phyloP scores from a whole-genome alignment of 257 asterid genomes.

The Paulownia fortunei region DNA sequence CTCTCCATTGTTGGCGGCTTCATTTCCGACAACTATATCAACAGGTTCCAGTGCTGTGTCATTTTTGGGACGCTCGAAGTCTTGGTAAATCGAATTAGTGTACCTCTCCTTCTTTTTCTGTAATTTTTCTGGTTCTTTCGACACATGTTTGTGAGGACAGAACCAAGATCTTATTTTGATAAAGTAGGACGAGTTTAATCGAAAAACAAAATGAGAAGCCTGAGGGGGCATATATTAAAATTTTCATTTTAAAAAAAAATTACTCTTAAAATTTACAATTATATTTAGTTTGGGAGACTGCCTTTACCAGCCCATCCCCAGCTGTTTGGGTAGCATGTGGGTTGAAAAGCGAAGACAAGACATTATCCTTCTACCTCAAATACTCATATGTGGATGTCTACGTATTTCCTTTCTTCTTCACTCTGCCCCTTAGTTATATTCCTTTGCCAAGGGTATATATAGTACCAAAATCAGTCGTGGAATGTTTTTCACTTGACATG shows the following conservation, averaged over 20 bases:
- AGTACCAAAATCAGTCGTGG: constrained; percentile 33
- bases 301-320: constrained; percentile 26
- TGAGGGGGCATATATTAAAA: too few species aligned
- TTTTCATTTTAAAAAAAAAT: not conserved
- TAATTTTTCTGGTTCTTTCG: not conserved
- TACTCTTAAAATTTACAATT: not conserved
- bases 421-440: too few species aligned
- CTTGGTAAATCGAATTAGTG: constrained; percentile 35
- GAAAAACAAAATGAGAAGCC: not conserved
- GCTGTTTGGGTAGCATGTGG: constrained; percentile 40
- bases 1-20: constrained; percentile 68
- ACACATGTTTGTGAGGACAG: not conserved
- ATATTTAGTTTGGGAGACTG: constrained; percentile 8
- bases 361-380: not conserved
- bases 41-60: constrained; percentile 58
- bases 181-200: constrained; percentile 12
- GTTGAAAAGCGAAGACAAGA: not conserved
- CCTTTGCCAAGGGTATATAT: not conserved
- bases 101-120: not conserved
- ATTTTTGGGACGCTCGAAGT: constrained; percentile 55
- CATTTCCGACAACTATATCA: constrained; percentile 67
- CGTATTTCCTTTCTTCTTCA: too few species aligned
- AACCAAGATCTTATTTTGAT: not conserved
- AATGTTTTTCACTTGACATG: constrained; percentile 38
- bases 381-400: not conserved